phyloP scores from a whole-genome alignment of 2,329 filamentous ascomycete genomes.

The Macrophomina tecta region DNA sequence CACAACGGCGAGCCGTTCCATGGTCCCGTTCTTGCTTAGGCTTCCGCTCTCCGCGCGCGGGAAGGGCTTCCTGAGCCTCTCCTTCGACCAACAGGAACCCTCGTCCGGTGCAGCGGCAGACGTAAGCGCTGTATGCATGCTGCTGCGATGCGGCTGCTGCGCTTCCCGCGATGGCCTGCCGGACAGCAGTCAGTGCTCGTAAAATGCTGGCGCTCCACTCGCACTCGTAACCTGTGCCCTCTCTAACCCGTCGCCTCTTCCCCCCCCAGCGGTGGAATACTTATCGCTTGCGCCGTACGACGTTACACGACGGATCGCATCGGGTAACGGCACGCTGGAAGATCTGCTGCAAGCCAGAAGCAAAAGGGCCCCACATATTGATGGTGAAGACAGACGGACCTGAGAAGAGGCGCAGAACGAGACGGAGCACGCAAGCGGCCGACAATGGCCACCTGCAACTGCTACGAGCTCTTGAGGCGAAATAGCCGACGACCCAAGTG shows the following conservation, averaged over 20 bases:
- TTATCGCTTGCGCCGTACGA: conserved; percentile 8
- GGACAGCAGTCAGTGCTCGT: neutral
- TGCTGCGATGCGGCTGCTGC: conserved; percentile 1
- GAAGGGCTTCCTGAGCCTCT: conserved; percentile 2
- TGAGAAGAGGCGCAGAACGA: neutral
- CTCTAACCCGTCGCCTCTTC: neutral
- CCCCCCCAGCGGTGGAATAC: neutral
- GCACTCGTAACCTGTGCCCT: neutral
- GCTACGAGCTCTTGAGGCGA: no score
- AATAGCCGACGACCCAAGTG: no score
- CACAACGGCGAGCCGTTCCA: conserved; percentile 19
- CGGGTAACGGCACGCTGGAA: neutral
- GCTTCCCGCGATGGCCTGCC: neutral
- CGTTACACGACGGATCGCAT: conserved; percentile 14
- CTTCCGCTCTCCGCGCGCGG: conserved; percentile 12
- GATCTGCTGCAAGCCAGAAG: conserved; percentile 10
- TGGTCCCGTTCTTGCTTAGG: conserved; percentile 7
- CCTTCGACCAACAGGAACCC: neutral
- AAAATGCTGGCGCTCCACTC: neutral
- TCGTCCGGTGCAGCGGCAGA: neutral
- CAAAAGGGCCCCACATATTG: neutral
- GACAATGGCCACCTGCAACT: no score
- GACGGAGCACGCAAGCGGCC: neutral
- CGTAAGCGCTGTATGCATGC: conserved; percentile 3
- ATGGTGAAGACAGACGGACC: neutral